Percentiles rank a stretch among this genome's conserved stretches.
phyloP scores from a whole-genome alignment of 345 rosid genomes.

The Cardamine chenopodiifolia region DNA sequence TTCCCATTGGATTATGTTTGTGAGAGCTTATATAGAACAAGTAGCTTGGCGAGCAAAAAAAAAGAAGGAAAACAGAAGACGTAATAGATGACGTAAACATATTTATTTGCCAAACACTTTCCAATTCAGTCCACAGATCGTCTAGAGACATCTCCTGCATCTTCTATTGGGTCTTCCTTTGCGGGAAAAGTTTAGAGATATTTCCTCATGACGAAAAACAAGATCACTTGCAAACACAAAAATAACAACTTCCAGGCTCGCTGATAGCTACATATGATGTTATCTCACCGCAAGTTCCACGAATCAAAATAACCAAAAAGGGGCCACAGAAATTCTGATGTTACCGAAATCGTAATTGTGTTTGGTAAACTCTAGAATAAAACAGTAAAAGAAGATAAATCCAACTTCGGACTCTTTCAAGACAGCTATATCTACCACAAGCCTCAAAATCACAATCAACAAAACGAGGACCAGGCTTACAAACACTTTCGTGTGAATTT shows the following conservation, averaged over 20 bases:
- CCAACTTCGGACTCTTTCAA: conserved; percentile 6
- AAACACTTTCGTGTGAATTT: conserved; percentile 29
- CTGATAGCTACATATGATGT: neutral
- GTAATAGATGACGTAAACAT: conserved; percentile 37
- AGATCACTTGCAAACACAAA: neutral
- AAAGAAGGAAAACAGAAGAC: neutral
- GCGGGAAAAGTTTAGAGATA: neutral
- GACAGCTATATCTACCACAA: neutral
- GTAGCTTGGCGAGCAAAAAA: conserved; percentile 20
- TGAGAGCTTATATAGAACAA: conserved; percentile 23
- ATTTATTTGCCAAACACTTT: conserved; percentile 8
- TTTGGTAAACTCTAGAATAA: neutral
- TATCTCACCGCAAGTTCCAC: neutral
- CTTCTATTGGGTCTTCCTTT: neutral
- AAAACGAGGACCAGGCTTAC: conserved; percentile 13
- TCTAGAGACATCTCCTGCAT: no score
- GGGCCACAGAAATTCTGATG: neutral
- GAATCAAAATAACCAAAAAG: neutral
- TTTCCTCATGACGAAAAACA: neutral
- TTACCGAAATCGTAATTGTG: conserved; percentile 2
- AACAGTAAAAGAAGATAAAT: neutral
- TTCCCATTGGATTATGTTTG: neutral
- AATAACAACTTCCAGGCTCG: conserved; percentile 17
- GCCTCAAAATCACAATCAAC: conserved; percentile 11
- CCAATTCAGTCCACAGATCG: conserved; percentile 12